Base-by-base conservation (phyloP, 2,329 filamentous ascomycete species). In the Coniochaeta prunicola region DNA sequence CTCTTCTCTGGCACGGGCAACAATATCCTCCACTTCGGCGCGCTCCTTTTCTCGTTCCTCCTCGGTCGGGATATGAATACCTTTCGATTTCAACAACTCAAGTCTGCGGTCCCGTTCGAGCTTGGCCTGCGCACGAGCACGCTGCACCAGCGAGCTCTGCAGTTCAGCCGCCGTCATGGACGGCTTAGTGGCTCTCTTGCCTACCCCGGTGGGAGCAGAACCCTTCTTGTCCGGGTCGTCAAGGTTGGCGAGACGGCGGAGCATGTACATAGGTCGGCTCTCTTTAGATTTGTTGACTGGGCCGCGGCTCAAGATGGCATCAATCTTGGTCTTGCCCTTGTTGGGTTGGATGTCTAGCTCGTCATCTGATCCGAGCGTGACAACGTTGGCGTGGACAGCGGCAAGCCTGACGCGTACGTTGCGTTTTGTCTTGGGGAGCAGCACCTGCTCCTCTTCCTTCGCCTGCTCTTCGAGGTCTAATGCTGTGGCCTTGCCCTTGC, bases 41-140 rank as follows among this genome's bases (percentile, higher is more conserved):
- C 91, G 85, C 69, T 96, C 89, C 34, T 85, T 84, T 68, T 92
- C 89, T 21, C 90, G 85, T 71, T 99, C 92, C 72, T 97, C 93
- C 2, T 87, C 85, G 0, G 90, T 96, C 70, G 92, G 88, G 19
- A 97, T 79, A 26, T 88, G 77, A 28, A 97, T 81, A 8, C 94
- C 94, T 72, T 89, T 91, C 12, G 88, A 87, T 67, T 84, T 86
- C 42, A 99, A 80, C 64, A 87, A 81, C 59, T 91, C 85, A 21
- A 97, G 81, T 58, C 88, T 88, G 64, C 90, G 87, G 60, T 90
- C 84, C 57, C 91, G 86, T 70, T 94, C 91, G 45, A 83, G 74
- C 61, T 85, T 85, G 50, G 92, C 92, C 72, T 99, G 94, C 61
- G 88, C 81, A 50, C 90, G 85, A 6, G 91, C 92, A 61, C 87